These are phyloP conservation scores for Paraphoma chrysanthemicola DNA, from an alignment of 2,329 filamentous ascomycete genomes.

Conservation along the genomic window DNA sequence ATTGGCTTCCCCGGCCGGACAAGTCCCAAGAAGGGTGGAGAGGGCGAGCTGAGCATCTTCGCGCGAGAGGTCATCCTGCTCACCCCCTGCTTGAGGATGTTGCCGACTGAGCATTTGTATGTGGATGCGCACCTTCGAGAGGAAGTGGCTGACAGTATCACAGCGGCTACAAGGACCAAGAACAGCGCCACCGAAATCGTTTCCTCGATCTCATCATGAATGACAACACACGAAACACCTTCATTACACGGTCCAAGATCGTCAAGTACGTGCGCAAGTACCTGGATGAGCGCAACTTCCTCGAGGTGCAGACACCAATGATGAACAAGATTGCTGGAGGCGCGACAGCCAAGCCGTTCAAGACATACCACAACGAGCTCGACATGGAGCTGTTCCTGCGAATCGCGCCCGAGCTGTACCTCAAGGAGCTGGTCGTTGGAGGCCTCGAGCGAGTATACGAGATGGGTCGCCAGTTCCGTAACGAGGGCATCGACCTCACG, in stretches of 20 bases:
- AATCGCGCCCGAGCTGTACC: constrained; percentile 91
- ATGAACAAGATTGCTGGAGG: constrained; percentile 96
- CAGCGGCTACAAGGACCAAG: constrained; percentile 94
- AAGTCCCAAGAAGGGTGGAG: constrained; percentile 85
- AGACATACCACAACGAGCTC: constrained; percentile 94
- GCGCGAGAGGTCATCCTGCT: constrained; percentile 85
- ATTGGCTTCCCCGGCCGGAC: constrained; percentile 85
- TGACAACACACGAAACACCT: constrained; percentile 80
- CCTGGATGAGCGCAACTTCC: constrained; percentile 86
- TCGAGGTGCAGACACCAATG: constrained; percentile 94
- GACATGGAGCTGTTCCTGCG: constrained; percentile 95
- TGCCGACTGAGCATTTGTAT: constrained; percentile 71
- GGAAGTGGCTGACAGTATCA: constrained; percentile 10
- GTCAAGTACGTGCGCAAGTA: constrained; percentile 86
- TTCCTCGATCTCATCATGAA: constrained; percentile 99
- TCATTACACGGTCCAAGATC: constrained; percentile 86
- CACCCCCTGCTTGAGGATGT: constrained; percentile 87
- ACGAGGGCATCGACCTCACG: constrained; percentile 88
- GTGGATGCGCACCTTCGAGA: constrained; percentile 42
- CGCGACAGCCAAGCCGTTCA: constrained; percentile 92
- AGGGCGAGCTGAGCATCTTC: constrained; percentile 93
- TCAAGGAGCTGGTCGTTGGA: constrained; percentile 96
- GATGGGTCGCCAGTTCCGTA: constrained; percentile 93
- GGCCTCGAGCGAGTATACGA: constrained; percentile 95
- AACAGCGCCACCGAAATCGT: constrained; percentile 89